Evolutionary conservation across 179 eudicot species (phyloP).

Genomic region (Nepenthes alata): DNA sequence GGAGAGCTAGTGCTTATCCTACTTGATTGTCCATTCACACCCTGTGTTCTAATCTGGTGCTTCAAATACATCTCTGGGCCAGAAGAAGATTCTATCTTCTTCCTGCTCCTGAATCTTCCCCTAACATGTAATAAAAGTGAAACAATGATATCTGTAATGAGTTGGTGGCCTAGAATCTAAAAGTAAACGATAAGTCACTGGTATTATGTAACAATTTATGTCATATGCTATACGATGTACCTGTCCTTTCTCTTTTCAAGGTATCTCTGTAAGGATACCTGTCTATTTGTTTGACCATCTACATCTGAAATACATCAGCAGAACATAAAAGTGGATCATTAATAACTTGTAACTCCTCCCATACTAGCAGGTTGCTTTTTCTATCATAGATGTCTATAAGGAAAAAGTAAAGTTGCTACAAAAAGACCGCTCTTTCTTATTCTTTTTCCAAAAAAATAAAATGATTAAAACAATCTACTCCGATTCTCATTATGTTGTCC

Average conservation of each 20-base stretch:
- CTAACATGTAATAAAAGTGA: conserved; percentile 10
- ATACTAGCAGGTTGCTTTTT: background rate
- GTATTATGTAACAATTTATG: background rate
- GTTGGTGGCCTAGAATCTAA: background rate
- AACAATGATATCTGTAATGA: background rate
- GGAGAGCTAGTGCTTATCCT: conserved; percentile 32
- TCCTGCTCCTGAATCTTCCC: conserved; percentile 86
- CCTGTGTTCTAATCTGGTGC: conserved; percentile 40
- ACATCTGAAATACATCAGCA: conserved; percentile 23
- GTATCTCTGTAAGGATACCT: conserved; percentile 79
- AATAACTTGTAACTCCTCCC: background rate
- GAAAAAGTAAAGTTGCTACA: background rate
- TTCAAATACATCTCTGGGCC: conserved; percentile 56
- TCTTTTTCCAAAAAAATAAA: background rate
- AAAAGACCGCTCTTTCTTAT: too few relatives aligned
- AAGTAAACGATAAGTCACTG: background rate
- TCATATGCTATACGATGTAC: conserved; percentile 21
- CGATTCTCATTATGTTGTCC: too few relatives aligned
- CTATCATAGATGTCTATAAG: background rate
- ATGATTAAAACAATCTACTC: background rate
- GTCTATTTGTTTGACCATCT: conserved; percentile 64
- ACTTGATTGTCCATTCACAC: conserved; percentile 26
- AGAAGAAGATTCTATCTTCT: conserved; percentile 42
- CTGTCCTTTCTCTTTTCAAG: conserved; percentile 88
- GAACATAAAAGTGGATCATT: conserved; percentile 6